phyloP scores from a whole-genome alignment of 139 green algal genomes.

The Volvox reticuliferus region DNA sequence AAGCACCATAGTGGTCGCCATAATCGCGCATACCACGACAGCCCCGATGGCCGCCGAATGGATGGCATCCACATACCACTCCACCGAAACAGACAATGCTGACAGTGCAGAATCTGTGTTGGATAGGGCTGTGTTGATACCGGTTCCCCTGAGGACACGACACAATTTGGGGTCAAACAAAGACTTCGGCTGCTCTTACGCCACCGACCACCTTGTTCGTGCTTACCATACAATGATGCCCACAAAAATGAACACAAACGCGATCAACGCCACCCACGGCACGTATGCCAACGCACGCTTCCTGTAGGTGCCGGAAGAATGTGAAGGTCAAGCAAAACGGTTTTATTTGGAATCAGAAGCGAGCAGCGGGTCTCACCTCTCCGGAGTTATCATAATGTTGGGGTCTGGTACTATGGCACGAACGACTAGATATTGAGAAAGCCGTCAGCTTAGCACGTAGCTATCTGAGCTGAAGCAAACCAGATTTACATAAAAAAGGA shows the following conservation, averaged over 20 bases:
- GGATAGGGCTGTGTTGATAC: slow-evolving; percentile 15
- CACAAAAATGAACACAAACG: slow-evolving; percentile 49
- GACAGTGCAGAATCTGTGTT: slow-evolving; percentile 33
- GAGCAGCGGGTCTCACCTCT: not conserved
- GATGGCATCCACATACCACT: slow-evolving; percentile 4
- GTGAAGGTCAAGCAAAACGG: not conserved
- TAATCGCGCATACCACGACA: slow-evolving; percentile 37
- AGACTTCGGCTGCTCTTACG: not conserved
- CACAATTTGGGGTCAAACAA: not conserved
- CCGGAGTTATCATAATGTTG: not conserved
- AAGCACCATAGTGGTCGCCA: slow-evolving; percentile 41
- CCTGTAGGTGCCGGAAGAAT: not conserved
- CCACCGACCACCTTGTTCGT: not conserved
- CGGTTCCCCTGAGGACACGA: slow-evolving; percentile 22
- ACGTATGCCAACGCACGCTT: slow-evolving; percentile 56
- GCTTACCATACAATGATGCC: slow-evolving; percentile 51
- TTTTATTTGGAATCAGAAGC: not conserved
- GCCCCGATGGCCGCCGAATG: slow-evolving; percentile 26
- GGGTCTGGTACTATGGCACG: no score
- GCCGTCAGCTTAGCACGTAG: no score
- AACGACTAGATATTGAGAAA: no score
- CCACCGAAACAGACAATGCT: not conserved
- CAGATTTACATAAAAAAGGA: no score
- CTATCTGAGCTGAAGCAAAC: no score
- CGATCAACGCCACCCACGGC: slow-evolving; percentile 46